Evolutionary conservation across 164 flowering plant genomes (phyloP), one percentile per base, ranked within the genome.

Genomic region (Nelumbo lutea): DNA sequence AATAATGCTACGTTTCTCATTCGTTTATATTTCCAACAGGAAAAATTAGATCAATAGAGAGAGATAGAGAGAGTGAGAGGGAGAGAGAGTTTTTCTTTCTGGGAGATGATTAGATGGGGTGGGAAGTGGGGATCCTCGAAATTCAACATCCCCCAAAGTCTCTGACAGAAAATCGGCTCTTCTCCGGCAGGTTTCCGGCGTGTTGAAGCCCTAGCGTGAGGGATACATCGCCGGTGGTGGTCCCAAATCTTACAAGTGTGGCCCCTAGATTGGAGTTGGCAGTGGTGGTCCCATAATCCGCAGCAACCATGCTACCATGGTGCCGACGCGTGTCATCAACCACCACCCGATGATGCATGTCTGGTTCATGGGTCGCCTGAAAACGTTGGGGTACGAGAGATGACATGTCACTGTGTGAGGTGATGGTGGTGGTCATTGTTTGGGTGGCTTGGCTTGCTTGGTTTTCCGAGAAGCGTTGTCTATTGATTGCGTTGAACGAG

Each of bases 121-220:
- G 11, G 11, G 57, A 1, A 53, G 55, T 51, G 13, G 55, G 11
- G 13, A 4, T 53, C 11, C 3, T 11, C 57, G n/a, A 53, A 53
- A 53, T 53, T 68, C 59, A 77, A 63, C 69, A 66, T 42, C 76
- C 78, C 9, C 78, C 76, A 67, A 67, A 78, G 52, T 79, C 79
- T 52, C 74, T 66, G 2, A 74, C 71, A 1, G 77, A 77, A 77
- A 86, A 88, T 58, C 82, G 73, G 75, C 76, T 73, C 44, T 80
- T 84, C 73, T 88, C 96, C 43, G 90, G 91, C 77, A 83, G 55
- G 77, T 85, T 87, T 11, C 95, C 94, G 63, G 89, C 82, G 55
- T 91, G 97, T 58, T 89, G 85, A 3, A 91, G 86, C 52, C 97
- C 95, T 53, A 91, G 76, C 6, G 97, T 91, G 64, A 91, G 90